Percentiles rank a stretch among this genome's conserved stretches.
Evolutionary conservation across 257 asterid genomes (phyloP).

Genomic region (Catharanthus roseus): DNA sequence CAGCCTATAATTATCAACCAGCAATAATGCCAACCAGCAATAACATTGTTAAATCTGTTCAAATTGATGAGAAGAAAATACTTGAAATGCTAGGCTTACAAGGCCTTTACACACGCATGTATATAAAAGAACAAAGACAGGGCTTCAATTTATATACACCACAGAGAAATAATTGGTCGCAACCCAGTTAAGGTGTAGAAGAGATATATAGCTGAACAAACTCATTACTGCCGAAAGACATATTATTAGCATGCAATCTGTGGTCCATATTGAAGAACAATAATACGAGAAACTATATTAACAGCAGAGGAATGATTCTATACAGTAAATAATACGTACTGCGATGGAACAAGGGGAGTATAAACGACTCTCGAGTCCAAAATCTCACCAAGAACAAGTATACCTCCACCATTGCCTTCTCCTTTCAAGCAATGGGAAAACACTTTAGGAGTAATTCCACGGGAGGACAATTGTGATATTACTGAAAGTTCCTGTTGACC

Average conservation of each 20-base stretch:
- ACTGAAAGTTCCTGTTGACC: slow-evolving; percentile 79
- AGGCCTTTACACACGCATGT: background rate
- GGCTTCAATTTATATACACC: no score
- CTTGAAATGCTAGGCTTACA: background rate
- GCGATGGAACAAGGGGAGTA: slow-evolving; percentile 92
- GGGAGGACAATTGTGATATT: slow-evolving; percentile 74
- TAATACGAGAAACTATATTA: background rate
- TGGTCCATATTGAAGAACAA: background rate
- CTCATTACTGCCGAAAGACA: background rate
- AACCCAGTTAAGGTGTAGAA: no score
- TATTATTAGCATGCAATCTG: background rate
- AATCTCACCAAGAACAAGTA: slow-evolving; percentile 91
- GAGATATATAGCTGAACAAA: background rate
- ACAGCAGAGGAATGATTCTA: slow-evolving; percentile 18
- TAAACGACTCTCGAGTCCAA: slow-evolving; percentile 81
- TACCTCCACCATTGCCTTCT: slow-evolving; percentile 83
- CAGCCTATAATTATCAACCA: background rate
- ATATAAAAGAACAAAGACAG: background rate
- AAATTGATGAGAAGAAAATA: background rate
- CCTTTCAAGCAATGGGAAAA: slow-evolving; percentile 93
- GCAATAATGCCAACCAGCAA: background rate
- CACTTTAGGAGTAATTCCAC: slow-evolving; percentile 67
- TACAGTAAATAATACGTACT: slow-evolving; percentile 53
- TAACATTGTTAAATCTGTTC: background rate
- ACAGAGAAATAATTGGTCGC: no score